Conservation (phyloP, 2,329 filamentous ascomycete species). For the Fusarium begoniae region DNA sequence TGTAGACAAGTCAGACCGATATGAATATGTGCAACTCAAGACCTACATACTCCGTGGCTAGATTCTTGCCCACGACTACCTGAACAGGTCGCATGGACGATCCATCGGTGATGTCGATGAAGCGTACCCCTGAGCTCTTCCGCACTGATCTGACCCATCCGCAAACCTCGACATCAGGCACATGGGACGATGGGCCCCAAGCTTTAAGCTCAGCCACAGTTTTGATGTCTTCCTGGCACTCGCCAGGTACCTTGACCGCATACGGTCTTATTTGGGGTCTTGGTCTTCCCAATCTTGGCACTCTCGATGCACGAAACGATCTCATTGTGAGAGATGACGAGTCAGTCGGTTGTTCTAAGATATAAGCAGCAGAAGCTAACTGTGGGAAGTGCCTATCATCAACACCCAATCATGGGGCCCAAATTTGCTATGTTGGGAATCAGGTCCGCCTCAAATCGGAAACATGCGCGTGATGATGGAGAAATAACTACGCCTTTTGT, state of each 20-base stretch:
- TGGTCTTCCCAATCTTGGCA: constrained; percentile 9
- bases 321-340: constrained; percentile 32
- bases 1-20: constrained; percentile 52
- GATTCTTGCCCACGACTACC: constrained; percentile 76
- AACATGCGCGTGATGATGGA: constrained; percentile 7
- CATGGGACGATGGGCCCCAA: constrained; percentile 56
- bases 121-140: constrained; percentile 84
- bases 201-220: constrained; percentile 67
- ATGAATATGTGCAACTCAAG: not conserved
- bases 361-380: constrained; percentile 3
- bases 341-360: constrained; percentile 6
- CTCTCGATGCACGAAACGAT: constrained; percentile 25
- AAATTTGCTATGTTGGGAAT: not conserved
- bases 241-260: constrained; percentile 46
- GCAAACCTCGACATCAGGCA: constrained; percentile 68
- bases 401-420: not conserved
- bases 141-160: constrained; percentile 87
- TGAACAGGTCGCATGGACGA: constrained; percentile 83
- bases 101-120: constrained; percentile 88
- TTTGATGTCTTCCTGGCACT: constrained; percentile 47
- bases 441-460: not conserved
- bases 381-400: not conserved
- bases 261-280: constrained; percentile 39
- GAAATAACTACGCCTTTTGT: constrained; percentile 4
- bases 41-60: constrained; percentile 74